These are phyloP conservation scores for Phytopythium chamaehyphon DNA, from an alignment of 352 stramenopile species.

Conservation along the genomic window DNA sequence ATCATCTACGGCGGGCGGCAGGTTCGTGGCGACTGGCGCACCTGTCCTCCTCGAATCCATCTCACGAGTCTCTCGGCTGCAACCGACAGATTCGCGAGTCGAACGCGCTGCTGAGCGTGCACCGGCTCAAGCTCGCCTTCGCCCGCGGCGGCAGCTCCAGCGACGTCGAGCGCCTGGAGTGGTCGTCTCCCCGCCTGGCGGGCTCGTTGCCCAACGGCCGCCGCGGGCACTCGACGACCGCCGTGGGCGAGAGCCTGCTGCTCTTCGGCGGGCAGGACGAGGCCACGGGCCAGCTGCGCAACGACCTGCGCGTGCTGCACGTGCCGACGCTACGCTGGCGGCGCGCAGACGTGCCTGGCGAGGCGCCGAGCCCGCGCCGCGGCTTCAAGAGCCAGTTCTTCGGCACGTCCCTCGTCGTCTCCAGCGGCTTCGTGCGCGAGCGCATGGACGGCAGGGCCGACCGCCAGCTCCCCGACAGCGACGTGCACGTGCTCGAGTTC, in stretches of 20 bases:
- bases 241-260: conserved; percentile 50
- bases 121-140: conserved; percentile 23
- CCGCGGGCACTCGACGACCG: conserved; percentile 56
- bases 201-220: conserved; percentile 38
- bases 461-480: conserved; percentile 50
- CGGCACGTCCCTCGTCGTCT: conserved; percentile 65
- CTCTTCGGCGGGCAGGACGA: conserved; percentile 62
- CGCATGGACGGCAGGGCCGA: conserved; percentile 33
- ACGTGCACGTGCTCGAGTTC: conserved; percentile 47
- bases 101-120: conserved; percentile 52
- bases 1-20: conserved; percentile 66
- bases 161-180: conserved; percentile 24
- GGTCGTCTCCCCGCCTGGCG: conserved; percentile 25
- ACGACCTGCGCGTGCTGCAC: conserved; percentile 48
- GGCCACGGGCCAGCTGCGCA: conserved; percentile 36
- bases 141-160: conserved; percentile 2
- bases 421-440: conserved; percentile 62
- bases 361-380: conserved; percentile 46
- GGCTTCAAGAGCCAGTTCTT: conserved; percentile 84
- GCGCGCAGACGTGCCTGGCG: conserved; percentile 20
- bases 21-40: too few species aligned
- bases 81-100: conserved; percentile 49
- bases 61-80: neutral
- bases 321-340: conserved; percentile 28
- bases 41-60: neutral